A percentile compares a stretch with the other conserved stretches of the same genome.
phyloP scores from a whole-genome alignment of 345 rosid genomes.

The Excoecaria cochinchinensis region DNA sequence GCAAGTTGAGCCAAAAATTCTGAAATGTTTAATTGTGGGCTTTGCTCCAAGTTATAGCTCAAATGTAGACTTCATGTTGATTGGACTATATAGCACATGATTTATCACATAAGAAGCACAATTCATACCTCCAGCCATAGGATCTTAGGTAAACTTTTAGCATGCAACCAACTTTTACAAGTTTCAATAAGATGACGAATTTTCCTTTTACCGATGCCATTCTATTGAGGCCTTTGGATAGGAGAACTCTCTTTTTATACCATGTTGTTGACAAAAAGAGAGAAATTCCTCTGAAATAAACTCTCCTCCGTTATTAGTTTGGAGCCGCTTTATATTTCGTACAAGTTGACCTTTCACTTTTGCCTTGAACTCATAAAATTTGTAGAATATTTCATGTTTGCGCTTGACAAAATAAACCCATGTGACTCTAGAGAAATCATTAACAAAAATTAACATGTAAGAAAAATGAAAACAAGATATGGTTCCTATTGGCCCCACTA shows the following conservation, averaged over 20 bases:
- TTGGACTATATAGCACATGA: constrained; percentile 1
- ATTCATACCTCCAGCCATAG: constrained; percentile 13
- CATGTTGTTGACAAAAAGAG: background rate
- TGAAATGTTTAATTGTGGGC: constrained; percentile 12
- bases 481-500: constrained; percentile 4
- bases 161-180: background rate
- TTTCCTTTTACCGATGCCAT: background rate
- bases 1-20: constrained; percentile 2
- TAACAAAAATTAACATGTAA: constrained; percentile 9
- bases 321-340: background rate
- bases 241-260: constrained; percentile 12
- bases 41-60: constrained; percentile 1
- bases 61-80: background rate
- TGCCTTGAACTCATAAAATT: constrained; percentile 11
- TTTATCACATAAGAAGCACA: constrained; percentile 20
- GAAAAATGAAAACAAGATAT: background rate
- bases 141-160: background rate
- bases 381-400: background rate
- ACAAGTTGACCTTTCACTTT: constrained; percentile 1
- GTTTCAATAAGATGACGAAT: background rate
- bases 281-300: constrained; percentile 6
- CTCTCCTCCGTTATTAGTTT: constrained; percentile 11
- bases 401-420: too few relatives aligned
- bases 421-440: constrained; percentile 19
- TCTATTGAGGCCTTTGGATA: background rate